Evolutionary conservation across 108 stramenopile genomes (phyloP).

Genomic region (Aurantiochytrium sp.): DNA sequence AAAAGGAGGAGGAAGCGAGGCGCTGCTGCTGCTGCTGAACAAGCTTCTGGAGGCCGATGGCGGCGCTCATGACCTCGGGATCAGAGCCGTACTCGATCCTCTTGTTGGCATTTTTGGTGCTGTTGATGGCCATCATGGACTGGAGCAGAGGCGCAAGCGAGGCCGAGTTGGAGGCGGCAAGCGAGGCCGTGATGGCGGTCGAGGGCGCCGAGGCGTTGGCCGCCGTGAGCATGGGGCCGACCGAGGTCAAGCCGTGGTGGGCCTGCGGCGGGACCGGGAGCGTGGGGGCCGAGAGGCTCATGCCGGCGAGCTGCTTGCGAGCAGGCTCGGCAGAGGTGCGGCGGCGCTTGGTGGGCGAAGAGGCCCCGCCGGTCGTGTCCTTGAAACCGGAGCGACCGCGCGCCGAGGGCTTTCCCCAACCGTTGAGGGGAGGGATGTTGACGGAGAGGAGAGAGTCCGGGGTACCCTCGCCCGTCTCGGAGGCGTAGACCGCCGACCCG

Average conservation of each 20-base stretch:
- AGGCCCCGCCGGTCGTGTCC: not conserved
- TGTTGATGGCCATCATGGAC: not conserved
- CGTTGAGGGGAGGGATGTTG: not conserved
- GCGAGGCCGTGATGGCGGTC: no score
- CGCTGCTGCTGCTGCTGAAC: not conserved
- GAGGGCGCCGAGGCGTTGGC: no score
- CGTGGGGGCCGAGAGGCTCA: no score
- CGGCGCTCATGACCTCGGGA: conserved; percentile 1
- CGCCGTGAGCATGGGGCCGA: no score
- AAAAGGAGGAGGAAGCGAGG: not conserved
- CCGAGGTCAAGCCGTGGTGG: no score
- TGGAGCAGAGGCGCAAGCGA: no score
- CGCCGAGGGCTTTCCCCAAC: not conserved
- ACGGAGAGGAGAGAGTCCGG: not conserved
- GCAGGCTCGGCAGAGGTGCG: no score
- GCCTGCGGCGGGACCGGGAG: no score
- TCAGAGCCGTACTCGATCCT: not conserved
- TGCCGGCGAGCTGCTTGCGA: no score
- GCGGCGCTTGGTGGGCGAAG: no score
- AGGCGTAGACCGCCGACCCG: not conserved
- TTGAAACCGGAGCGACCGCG: not conserved
- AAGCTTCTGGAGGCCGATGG: not conserved
- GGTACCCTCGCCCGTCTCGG: not conserved
- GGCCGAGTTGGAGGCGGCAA: no score
- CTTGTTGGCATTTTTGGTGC: not conserved